These are phyloP conservation scores for Diddensiella santjacobensis DNA, from an alignment of 805 yeast species.

Conservation along the genomic window DNA sequence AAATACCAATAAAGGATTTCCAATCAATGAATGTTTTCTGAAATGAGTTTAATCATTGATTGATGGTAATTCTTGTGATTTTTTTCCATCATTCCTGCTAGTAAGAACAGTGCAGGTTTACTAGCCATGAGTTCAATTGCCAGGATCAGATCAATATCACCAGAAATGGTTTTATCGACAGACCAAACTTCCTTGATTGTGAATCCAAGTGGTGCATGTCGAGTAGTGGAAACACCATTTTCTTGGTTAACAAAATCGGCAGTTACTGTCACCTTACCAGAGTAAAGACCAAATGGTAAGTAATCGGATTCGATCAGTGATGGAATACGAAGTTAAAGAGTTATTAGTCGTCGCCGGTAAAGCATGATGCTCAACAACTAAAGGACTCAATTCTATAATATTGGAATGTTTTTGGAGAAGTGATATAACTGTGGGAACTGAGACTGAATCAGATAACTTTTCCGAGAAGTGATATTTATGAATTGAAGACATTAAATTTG, in stretches of 20 bases:
- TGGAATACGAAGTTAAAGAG: not conserved
- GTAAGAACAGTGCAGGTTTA: not conserved
- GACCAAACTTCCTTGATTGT: not conserved
- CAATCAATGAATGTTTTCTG: no score
- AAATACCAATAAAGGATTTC: not conserved
- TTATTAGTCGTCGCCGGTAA: not conserved
- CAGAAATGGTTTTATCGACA: not conserved
- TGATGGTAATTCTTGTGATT: not conserved
- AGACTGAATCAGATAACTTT: not conserved
- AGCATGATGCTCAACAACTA: not conserved
- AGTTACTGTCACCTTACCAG: not conserved
- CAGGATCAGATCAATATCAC: not conserved
- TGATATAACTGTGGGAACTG: not conserved
- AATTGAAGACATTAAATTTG: not conserved
- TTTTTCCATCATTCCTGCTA: not conserved
- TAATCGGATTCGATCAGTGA: not conserved
- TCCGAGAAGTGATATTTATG: not conserved
- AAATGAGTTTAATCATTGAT: not conserved
- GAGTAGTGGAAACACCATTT: not conserved
- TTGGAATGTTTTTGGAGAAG: not conserved
- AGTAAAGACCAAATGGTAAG: not conserved
- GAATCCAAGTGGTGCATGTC: not conserved
- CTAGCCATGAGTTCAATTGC: not conserved
- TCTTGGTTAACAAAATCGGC: not conserved
- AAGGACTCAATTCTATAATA: not conserved